phyloP scores from a whole-genome alignment of 2,329 filamentous ascomycete species.

The Talaromyces sp. region DNA sequence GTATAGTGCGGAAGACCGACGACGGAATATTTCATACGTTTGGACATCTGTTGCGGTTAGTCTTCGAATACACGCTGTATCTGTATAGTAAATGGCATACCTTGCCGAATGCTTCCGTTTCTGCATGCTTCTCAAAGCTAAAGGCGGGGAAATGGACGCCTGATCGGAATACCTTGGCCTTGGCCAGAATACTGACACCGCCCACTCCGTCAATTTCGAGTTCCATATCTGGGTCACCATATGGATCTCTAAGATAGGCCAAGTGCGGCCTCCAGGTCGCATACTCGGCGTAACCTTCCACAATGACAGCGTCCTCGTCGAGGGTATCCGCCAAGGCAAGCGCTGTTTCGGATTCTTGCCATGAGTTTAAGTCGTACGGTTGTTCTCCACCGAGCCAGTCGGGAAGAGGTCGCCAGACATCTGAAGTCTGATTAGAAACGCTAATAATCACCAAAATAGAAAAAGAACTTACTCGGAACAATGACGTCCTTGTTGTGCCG shows the following conservation, averaged over 20 bases:
- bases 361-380: slow-evolving; percentile 96
- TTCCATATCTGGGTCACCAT: slow-evolving; percentile 97
- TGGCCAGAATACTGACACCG: slow-evolving; percentile 94
- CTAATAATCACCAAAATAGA: not conserved
- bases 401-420: slow-evolving; percentile 97
- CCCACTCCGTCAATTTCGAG: slow-evolving; percentile 99
- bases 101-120: slow-evolving; percentile 98
- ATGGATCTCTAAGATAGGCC: slow-evolving; percentile 92
- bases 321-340: slow-evolving; percentile 88
- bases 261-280: slow-evolving; percentile 97
- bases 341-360: slow-evolving; percentile 98
- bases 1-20: slow-evolving; percentile 95
- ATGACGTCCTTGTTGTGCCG: slow-evolving; percentile 98
- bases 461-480: slow-evolving; percentile 76
- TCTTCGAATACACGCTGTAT: not conserved
- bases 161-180: slow-evolving; percentile 88
- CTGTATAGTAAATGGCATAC: slow-evolving; percentile 47
- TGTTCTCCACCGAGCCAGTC: slow-evolving; percentile 99
- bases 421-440: slow-evolving; percentile 38
- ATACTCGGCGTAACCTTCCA: slow-evolving; percentile 97
- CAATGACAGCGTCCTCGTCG: slow-evolving; percentile 96
- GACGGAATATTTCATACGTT: slow-evolving; percentile 91
- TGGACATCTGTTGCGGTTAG: slow-evolving; percentile 70
- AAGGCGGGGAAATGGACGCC: slow-evolving; percentile 98
- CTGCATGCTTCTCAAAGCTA: slow-evolving; percentile 96